Evolutionary conservation across 331 rosid genomes (phyloP).

Genomic region (Quercus tomentella): DNA sequence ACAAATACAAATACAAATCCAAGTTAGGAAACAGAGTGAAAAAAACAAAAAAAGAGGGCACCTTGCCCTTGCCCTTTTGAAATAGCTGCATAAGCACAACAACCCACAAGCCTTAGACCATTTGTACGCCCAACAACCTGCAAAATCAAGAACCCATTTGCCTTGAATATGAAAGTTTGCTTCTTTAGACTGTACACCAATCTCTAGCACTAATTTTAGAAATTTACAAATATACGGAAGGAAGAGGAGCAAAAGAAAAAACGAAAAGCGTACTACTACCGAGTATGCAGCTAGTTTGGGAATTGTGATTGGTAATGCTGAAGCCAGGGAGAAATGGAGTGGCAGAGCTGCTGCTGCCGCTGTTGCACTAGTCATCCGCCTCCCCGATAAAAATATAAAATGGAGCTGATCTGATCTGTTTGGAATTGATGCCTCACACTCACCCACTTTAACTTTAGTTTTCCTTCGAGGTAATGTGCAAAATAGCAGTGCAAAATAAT

Average conservation of each 20-base stretch:
- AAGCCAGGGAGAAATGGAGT: conserved; percentile 27
- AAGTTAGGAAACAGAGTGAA: not conserved
- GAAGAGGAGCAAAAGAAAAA: not conserved
- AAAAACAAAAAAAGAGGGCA: not conserved
- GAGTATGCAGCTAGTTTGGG: conserved; percentile 26
- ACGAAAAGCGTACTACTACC: conserved; percentile 13
- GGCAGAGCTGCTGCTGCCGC: conserved; percentile 15
- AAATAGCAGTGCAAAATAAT: no score
- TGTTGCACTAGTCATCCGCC: conserved; percentile 15
- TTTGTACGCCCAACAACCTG: conserved; percentile 21
- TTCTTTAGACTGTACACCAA: not conserved
- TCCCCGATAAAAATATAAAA: not conserved
- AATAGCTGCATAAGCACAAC: conserved; percentile 35
- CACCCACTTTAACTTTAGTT: no score
- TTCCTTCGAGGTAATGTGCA: no score
- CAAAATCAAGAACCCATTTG: not conserved
- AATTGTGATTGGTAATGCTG: conserved; percentile 19
- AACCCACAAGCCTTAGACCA: conserved; percentile 33
- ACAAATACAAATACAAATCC: not conserved
- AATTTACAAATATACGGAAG: not conserved
- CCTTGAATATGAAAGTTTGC: not conserved
- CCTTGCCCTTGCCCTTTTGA: not conserved
- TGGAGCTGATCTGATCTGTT: no score
- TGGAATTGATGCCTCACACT: no score
- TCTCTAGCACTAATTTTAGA: not conserved